A percentile compares a stretch with the other conserved stretches of the same genome.
These are phyloP conservation scores for Pinus albicaulis DNA, from an alignment of 75 land plant genomes.

Conservation along the genomic window DNA sequence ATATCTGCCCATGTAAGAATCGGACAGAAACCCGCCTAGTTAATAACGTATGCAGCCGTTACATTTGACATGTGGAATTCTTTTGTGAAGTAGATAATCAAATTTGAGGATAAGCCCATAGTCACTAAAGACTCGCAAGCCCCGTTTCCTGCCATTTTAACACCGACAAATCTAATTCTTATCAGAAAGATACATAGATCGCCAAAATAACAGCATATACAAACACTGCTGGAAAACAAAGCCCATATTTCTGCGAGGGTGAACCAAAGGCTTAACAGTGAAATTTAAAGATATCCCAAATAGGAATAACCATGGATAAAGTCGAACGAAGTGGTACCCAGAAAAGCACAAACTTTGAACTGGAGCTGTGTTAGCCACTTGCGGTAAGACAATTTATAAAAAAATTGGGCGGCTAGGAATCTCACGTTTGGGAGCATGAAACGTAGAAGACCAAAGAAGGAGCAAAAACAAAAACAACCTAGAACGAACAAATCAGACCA, in stretches of 20 bases:
- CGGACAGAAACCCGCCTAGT: constrained; percentile 66
- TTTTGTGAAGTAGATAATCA: constrained; percentile 50
- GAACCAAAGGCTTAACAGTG: not conserved
- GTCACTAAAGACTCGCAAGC: constrained; percentile 68
- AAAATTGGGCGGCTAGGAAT: no score
- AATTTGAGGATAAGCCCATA: constrained; percentile 43
- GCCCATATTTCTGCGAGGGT: not conserved
- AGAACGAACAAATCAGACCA: no score
- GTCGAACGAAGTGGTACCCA: no score
- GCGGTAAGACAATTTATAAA: no score
- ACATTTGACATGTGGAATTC: constrained; percentile 42
- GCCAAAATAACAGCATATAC: not conserved
- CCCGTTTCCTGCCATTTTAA: constrained; percentile 51
- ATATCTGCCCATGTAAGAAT: constrained; percentile 35
- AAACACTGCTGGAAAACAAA: not conserved
- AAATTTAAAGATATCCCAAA: not conserved
- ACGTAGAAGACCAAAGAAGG: no score
- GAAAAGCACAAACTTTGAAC: no score
- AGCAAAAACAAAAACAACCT: no score
- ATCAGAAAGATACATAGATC: not conserved
- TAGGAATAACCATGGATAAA: not conserved
- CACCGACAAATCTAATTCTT: not conserved
- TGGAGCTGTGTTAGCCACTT: no score
- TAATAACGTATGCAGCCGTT: constrained; percentile 34
- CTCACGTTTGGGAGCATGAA: no score